Evolutionary conservation across 371 early-diverging fungal species (phyloP).

Genomic region (Agmasoma carcini): DNA sequence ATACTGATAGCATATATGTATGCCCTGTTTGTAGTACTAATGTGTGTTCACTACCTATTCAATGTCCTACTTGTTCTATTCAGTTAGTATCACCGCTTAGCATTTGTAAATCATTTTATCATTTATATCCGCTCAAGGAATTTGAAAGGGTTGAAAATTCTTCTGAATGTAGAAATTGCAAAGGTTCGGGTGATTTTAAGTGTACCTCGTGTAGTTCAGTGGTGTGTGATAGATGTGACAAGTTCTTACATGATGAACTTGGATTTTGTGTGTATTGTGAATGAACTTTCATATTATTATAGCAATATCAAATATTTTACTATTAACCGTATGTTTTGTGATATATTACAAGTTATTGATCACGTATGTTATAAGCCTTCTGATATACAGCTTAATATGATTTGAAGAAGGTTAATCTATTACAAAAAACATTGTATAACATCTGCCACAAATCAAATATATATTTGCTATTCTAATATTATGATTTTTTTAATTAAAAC

Average conservation of each 20-base stretch:
- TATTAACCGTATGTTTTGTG: too few species aligned
- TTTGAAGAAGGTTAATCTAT: too few species aligned
- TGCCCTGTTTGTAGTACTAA: slow-evolving; percentile 49
- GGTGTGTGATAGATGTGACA: slow-evolving; percentile 40
- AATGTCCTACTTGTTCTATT: slow-evolving; percentile 47
- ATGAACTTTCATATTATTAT: too few species aligned
- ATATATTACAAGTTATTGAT: too few species aligned
- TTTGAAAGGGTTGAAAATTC: slow-evolving; percentile 9
- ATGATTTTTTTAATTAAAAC: too few species aligned
- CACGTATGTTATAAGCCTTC: too few species aligned
- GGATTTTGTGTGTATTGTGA: slow-evolving; percentile 49
- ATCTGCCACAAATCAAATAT: too few species aligned
- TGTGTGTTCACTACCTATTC: slow-evolving; percentile 43
- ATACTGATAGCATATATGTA: slow-evolving; percentile 30
- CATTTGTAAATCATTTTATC: slow-evolving; percentile 35
- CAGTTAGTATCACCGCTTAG: slow-evolving; percentile 42
- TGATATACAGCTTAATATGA: too few species aligned
- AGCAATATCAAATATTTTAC: too few species aligned
- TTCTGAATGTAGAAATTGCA: slow-evolving; percentile 28
- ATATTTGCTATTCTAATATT: too few species aligned
- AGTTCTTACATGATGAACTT: slow-evolving; percentile 34
- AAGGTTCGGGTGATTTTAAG: background rate
- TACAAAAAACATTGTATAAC: too few species aligned
- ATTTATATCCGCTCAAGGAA: slow-evolving; percentile 36
- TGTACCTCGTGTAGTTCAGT: slow-evolving; percentile 36